Evolutionary conservation across 768 basidiomycete genomes (phyloP).

Genomic region (Kwoniella europaea): DNA sequence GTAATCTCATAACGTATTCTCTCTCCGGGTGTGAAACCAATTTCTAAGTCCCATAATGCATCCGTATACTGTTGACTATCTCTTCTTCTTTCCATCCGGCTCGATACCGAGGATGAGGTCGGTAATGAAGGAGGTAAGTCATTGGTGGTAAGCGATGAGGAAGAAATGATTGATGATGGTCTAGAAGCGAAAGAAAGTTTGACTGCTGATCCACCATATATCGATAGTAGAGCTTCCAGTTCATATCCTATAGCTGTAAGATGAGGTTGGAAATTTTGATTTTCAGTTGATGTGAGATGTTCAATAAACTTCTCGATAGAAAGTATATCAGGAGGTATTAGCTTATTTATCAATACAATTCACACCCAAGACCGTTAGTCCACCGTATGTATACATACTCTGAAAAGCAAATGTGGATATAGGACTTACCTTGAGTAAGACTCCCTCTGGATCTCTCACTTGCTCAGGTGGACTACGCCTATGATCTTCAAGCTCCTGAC

Average conservation of each 20-base stretch:
- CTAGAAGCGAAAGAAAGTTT: slow-evolving; percentile 40
- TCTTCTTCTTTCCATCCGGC: slow-evolving; percentile 7
- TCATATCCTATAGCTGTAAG: slow-evolving; percentile 53
- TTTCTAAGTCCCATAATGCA: slow-evolving; percentile 29
- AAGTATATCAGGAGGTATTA: neutral
- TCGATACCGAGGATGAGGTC: neutral
- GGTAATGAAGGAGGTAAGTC: slow-evolving; percentile 7
- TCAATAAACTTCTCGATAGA: slow-evolving; percentile 46
- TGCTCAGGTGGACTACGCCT: slow-evolving; percentile 28
- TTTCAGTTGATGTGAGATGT: slow-evolving; percentile 36
- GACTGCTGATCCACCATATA: slow-evolving; percentile 42
- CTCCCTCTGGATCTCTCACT: slow-evolving; percentile 30
- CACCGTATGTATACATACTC: neutral
- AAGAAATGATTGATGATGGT: slow-evolving; percentile 27
- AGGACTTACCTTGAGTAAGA: slow-evolving; percentile 28
- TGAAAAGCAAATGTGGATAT: too few species aligned
- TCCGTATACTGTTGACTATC: slow-evolving; percentile 36
- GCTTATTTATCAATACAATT: slow-evolving; percentile 1
- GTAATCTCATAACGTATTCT: slow-evolving; percentile 54
- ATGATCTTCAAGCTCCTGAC: slow-evolving; percentile 5
- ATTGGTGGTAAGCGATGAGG: slow-evolving; percentile 14
- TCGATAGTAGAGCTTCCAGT: slow-evolving; percentile 54
- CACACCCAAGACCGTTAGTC: neutral
- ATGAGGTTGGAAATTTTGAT: slow-evolving; percentile 45
- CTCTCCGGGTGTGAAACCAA: slow-evolving; percentile 38